A percentile compares a stretch with the other conserved stretches of the same genome.
Evolutionary conservation across 1,284 basidiomycete genomes (phyloP).

Genomic region (Leccinum fuscescens): DNA sequence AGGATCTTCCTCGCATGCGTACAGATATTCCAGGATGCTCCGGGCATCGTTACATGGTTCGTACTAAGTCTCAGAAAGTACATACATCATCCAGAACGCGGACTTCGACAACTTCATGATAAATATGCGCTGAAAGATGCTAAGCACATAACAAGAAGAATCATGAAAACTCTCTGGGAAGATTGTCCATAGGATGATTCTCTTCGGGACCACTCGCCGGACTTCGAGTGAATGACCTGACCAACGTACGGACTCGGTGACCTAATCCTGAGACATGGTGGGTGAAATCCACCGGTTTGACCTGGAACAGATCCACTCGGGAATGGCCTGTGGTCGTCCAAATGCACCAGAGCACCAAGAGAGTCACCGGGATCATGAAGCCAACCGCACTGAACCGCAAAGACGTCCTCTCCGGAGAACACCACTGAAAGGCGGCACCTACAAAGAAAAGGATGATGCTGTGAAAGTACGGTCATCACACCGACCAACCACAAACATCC

Average conservation of each 20-base stretch:
- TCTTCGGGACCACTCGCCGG: too few relatives aligned
- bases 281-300: too few relatives aligned
- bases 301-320: not conserved
- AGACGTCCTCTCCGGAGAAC: not conserved
- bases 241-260: too few relatives aligned
- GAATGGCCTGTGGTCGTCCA: conserved; percentile 20
- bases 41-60: not conserved
- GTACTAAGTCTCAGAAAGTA: not conserved
- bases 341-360: conserved; percentile 25
- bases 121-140: not conserved
- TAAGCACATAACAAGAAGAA: not conserved
- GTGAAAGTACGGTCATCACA: conserved; percentile 1
- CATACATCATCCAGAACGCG: not conserved
- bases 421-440: conserved; percentile 31
- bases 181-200: not conserved
- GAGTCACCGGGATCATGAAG: conserved; percentile 2
- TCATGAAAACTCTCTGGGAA: not conserved
- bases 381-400: conserved; percentile 3
- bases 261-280: too few relatives aligned
- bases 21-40: too few relatives aligned
- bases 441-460: conserved; percentile 32
- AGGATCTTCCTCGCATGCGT: too few relatives aligned
- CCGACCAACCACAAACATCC: not conserved
- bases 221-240: too few relatives aligned
- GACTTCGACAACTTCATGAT: not conserved